These are phyloP conservation scores for Candida palmyrensis DNA, from an alignment of 805 yeast genomes.

Conservation along the genomic window DNA sequence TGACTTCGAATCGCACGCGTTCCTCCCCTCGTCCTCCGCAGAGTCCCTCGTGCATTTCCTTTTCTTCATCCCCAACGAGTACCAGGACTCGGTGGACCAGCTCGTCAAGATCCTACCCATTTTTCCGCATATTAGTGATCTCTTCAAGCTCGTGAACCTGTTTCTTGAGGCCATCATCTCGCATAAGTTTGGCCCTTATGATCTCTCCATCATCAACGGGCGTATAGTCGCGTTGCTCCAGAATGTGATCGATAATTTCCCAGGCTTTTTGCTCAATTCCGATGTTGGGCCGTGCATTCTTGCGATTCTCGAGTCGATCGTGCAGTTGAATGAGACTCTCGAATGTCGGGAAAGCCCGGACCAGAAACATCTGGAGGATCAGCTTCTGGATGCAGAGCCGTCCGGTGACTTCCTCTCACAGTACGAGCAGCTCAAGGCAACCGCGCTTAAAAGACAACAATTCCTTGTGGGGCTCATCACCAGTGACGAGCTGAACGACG, in stretches of 20 bases:
- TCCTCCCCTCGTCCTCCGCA: constrained; percentile 47
- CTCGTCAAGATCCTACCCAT: constrained; percentile 28
- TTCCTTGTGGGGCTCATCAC: constrained; percentile 24
- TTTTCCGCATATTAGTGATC: constrained; percentile 27
- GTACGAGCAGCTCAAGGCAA: constrained; percentile 47
- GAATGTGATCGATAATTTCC: constrained; percentile 53
- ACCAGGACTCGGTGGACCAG: constrained; percentile 11
- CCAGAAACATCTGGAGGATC: constrained; percentile 6
- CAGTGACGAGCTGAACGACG: constrained; percentile 6
- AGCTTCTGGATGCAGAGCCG: constrained; percentile 2
- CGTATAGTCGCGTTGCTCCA: constrained; percentile 51
- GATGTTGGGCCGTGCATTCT: constrained; percentile 55
- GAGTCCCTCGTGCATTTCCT: constrained; percentile 78
- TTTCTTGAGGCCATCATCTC: constrained; percentile 6
- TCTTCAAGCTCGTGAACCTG: constrained; percentile 16
- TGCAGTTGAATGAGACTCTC: constrained; percentile 32
- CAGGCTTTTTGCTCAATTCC: constrained; percentile 66
- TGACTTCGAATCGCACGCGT: constrained; percentile 38
- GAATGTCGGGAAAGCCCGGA: too few relatives aligned
- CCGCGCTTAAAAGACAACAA: constrained; percentile 48
- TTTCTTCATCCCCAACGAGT: constrained; percentile 26
- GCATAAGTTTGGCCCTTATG: constrained; percentile 17
- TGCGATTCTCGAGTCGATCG: constrained; percentile 43
- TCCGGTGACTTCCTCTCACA: constrained; percentile 15
- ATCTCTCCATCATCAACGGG: constrained; percentile 19